These are phyloP conservation scores for Lecanosticta acicola DNA, from an alignment of 2,329 filamentous ascomycete species.

Conservation along the genomic window DNA sequence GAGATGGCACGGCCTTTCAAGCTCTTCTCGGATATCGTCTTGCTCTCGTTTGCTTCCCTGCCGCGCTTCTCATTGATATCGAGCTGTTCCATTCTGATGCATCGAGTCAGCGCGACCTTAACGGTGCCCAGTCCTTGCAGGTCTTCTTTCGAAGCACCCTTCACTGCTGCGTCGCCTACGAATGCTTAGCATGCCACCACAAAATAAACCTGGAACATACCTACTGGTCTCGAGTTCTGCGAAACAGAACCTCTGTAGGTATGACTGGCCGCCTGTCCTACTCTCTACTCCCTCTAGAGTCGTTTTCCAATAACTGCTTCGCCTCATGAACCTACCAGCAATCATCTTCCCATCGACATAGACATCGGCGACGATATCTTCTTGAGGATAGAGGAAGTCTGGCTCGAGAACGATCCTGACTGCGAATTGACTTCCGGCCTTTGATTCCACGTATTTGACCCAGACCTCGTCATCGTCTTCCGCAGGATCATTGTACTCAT, in stretches of 20 bases:
- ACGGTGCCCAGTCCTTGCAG: conserved; percentile 18
- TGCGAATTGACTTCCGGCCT: conserved; percentile 12
- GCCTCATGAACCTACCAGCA: background rate
- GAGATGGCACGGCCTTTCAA: conserved; percentile 28
- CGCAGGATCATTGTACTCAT: conserved; percentile 14
- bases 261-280: background rate
- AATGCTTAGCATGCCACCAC: background rate
- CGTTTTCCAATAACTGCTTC: no score
- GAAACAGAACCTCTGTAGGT: conserved; percentile 14
- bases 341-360: conserved; percentile 18
- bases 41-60: background rate
- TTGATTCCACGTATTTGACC: conserved; percentile 17
- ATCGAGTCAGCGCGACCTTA: conserved; percentile 5
- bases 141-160: background rate
- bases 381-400: conserved; percentile 3
- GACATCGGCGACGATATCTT: conserved; percentile 3
- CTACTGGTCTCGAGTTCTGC: conserved; percentile 16
- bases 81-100: background rate
- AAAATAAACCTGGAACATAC: conserved; percentile 4
- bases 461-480: background rate
- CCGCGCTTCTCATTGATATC: background rate
- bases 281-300: no score
- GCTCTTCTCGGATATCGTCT: conserved; percentile 22
- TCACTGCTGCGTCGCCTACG: conserved; percentile 10
- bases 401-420: background rate